phyloP scores from a whole-genome alignment of 345 rosid species.

The Psidium friedrichsthalianum region DNA sequence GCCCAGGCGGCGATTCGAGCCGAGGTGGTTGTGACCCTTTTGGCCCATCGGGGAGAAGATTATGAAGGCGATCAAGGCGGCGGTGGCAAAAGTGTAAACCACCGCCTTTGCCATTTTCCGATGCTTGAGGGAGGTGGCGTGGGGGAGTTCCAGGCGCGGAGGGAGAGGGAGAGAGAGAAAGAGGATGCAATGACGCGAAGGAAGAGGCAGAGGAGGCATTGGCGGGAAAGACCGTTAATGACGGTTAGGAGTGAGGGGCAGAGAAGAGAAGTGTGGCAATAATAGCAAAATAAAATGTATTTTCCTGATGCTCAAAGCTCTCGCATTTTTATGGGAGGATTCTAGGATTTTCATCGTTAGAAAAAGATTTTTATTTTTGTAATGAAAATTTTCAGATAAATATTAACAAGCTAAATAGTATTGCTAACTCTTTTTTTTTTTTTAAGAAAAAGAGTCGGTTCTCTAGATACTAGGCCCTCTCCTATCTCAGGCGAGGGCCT shows the following conservation, averaged over 20 bases:
- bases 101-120: slow-evolving; percentile 53
- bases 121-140: not conserved
- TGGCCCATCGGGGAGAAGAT: slow-evolving; percentile 10
- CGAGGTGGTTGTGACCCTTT: not conserved
- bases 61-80: slow-evolving; percentile 24
- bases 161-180: not conserved
- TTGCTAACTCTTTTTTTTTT: no score
- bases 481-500: no score
- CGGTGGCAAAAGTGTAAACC: slow-evolving; percentile 29
- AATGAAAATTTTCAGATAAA: no score
- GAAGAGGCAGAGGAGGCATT: not conserved
- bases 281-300: not conserved
- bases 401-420: no score
- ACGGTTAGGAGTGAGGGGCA: slow-evolving; percentile 18
- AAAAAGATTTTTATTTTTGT: no score
- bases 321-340: no score
- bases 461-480: no score
- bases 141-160: not conserved
- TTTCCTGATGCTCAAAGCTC: not conserved
- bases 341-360: no score
- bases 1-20: slow-evolving; percentile 42
- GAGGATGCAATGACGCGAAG: not conserved
- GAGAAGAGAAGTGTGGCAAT: not conserved
- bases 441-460: no score
- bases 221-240: slow-evolving; percentile 40